Evolutionary conservation across 2,329 filamentous ascomycete species (phyloP).

Genomic region (Colletotrichum orbiculare): DNA sequence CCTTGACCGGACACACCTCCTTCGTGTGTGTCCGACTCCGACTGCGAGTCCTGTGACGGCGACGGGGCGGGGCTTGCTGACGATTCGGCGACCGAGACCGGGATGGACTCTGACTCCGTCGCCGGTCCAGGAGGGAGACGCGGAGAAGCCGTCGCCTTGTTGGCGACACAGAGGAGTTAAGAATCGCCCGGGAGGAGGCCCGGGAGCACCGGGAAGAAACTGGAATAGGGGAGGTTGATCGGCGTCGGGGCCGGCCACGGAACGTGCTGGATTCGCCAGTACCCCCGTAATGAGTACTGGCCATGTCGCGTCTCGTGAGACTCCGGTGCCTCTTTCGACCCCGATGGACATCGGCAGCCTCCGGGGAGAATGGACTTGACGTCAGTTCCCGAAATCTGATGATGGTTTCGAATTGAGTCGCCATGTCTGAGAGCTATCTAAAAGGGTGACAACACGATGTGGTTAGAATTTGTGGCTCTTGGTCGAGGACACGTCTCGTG

Average conservation of each 20-base stretch:
- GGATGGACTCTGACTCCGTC: constrained; percentile 58
- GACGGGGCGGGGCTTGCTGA: constrained; percentile 44
- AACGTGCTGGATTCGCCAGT: constrained; percentile 56
- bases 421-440: constrained; percentile 5
- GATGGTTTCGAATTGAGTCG: constrained; percentile 21
- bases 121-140: constrained; percentile 52
- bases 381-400: constrained; percentile 20
- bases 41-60: constrained; percentile 53
- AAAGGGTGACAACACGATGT: background rate
- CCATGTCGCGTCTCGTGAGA: constrained; percentile 46
- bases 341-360: constrained; percentile 38
- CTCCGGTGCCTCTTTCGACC: constrained; percentile 55
- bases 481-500: background rate
- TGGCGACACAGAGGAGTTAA: constrained; percentile 49
- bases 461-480: constrained; percentile 3
- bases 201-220: constrained; percentile 46
- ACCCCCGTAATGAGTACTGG: constrained; percentile 49
- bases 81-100: constrained; percentile 49
- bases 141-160: constrained; percentile 54
- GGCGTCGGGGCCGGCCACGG: constrained; percentile 53
- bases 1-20: constrained; percentile 17
- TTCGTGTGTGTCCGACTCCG: constrained; percentile 45
- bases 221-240: constrained; percentile 50
- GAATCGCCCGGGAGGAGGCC: constrained; percentile 47
- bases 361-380: constrained; percentile 30